phyloP scores from a whole-genome alignment of 2,329 filamentous ascomycete genomes.

The Pseudogymnoascus sp. region DNA sequence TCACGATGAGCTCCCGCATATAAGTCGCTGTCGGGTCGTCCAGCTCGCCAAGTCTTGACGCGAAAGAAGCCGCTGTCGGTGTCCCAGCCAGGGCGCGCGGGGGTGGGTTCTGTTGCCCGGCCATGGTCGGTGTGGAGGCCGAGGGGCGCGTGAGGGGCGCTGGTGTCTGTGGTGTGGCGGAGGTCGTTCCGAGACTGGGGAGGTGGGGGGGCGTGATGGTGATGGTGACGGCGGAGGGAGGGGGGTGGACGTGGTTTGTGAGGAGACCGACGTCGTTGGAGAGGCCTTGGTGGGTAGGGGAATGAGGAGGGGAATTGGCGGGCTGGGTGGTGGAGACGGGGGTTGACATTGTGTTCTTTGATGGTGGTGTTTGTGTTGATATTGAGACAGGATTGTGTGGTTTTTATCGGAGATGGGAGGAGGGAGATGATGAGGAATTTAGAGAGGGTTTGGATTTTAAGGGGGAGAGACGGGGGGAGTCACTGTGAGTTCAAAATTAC shows the following conservation, averaged over 20 bases:
- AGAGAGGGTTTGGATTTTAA: not conserved
- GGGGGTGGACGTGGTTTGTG: not conserved
- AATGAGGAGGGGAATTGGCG: not conserved
- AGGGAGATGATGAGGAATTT: not conserved
- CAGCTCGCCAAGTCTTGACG: not conserved
- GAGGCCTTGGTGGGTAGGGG: not conserved
- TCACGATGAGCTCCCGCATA: not conserved
- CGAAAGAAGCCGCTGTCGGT: constrained; percentile 15
- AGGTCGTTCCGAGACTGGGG: not conserved
- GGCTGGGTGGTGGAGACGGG: not conserved
- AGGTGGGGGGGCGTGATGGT: not conserved
- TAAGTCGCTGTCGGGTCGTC: not conserved
- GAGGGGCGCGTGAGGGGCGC: not conserved
- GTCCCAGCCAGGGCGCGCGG: constrained; percentile 21
- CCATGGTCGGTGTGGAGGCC: not conserved
- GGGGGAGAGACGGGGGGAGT: not conserved
- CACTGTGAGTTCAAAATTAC: not conserved
- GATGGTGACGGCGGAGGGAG: not conserved
- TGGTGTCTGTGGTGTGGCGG: not conserved
- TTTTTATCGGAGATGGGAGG: not conserved
- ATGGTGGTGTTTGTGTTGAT: not conserved
- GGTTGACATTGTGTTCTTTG: not conserved
- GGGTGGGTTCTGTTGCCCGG: not conserved
- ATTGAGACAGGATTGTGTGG: not conserved
- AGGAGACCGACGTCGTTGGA: not conserved